A percentile compares a stretch with the other conserved stretches of the same genome.
Conservation (phyloP, 2,329 filamentous ascomycete species). For the Dactylellina drechsleri region DNA sequence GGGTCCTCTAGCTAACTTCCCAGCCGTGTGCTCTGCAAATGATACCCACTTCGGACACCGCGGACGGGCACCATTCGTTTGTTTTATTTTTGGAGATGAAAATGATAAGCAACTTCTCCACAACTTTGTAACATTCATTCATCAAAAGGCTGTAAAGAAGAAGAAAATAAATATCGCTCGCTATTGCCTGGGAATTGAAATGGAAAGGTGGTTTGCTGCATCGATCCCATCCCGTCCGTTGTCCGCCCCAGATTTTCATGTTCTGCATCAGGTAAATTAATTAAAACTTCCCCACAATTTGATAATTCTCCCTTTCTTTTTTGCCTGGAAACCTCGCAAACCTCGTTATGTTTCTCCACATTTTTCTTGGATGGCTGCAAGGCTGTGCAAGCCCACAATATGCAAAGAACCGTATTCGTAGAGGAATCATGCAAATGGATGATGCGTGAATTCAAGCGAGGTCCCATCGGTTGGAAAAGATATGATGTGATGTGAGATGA, state of each 20-base stretch:
- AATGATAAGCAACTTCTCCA: constrained; percentile 11
- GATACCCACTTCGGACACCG: not conserved
- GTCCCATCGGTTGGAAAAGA: not conserved
- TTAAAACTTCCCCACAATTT: constrained; percentile 26
- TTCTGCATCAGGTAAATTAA: not conserved
- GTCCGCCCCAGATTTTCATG: constrained; percentile 23
- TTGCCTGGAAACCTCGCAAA: not conserved
- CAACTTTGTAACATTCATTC: not conserved
- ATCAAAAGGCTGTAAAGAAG: constrained; percentile 13
- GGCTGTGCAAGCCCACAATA: constrained; percentile 12
- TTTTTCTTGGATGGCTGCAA: constrained; percentile 16
- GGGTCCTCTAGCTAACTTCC: not conserved
- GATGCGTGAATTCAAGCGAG: not conserved
- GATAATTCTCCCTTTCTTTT: not conserved
- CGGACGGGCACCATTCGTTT: not conserved
- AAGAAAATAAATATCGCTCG: not conserved
- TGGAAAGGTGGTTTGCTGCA: not conserved
- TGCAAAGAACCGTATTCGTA: too few relatives aligned
- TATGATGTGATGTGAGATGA: not conserved
- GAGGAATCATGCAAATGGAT: too few relatives aligned
- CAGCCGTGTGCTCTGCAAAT: constrained; percentile 15
- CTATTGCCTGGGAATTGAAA: not conserved
- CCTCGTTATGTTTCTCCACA: constrained; percentile 3
- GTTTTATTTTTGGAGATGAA: constrained; percentile 21
- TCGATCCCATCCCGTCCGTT: not conserved